Base-by-base conservation (phyloP, 257 asterid genomes). In the Cinchona pubescens region DNA sequence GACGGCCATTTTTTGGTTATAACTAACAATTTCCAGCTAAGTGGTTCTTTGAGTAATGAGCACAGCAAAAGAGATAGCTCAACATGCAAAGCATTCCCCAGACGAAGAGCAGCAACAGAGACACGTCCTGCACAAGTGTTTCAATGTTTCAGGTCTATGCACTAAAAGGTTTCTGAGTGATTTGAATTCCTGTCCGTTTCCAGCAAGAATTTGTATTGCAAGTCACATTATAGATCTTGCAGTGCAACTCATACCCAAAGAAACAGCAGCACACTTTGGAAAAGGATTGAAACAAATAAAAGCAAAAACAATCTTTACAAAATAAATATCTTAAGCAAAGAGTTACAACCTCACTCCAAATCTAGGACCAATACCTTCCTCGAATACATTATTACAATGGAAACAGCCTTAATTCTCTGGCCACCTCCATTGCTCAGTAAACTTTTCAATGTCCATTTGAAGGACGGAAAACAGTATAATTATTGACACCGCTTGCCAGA, bases 381-480 rank as follows among this genome's bases (percentile, higher is more conserved):
- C 79, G 1, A 55, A 27, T 68, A 76, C 71, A 80, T 69, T 69
- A 76, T 78, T 71, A 75, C 70, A 72, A 74, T 66, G n/a, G 75
- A 67, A 59, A 71, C 58, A 73, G 68, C 79, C 74, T 38, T 48
- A 69, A 67, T 71, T 75, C 68, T 30, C 1, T 67, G 76, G 55
- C 80, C 34, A 42, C 43, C 49, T 72, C 79, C 55, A 62, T 19
- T 69, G 69, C 76, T n/a, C n/a, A 68, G 46, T 23, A 48, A 45
- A 46, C 67, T 55, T 51, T 48, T 86, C 85, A 92, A 75, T 56
- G 90, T 69, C 97, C 96, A 76, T 80, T 93, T 18, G 94, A 87
- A 43, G 97, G 96, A 80, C 91, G 85, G 86, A 82, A 91, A 37
- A 87, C 81, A 3, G 88, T 69, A 81, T 86, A 93, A 46, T 90